Evolutionary conservation across 108 stramenopile species (phyloP).

Genomic region (Chaetoceros muelleri): DNA sequence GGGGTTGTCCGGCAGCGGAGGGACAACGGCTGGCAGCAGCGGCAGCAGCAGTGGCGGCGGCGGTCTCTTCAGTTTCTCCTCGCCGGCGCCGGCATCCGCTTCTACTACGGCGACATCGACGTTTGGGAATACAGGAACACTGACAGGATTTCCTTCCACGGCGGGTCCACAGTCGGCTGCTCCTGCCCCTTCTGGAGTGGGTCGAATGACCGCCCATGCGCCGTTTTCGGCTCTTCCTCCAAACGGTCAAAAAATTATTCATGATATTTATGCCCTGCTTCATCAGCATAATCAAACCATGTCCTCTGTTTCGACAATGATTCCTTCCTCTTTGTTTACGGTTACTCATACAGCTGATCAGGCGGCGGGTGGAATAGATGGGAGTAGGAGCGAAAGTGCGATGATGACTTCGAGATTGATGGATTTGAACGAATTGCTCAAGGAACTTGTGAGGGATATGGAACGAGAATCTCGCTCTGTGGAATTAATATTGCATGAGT

Average conservation of each 20-base stretch:
- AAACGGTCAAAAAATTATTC: neutral
- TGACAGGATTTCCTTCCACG: slow-evolving; percentile 95
- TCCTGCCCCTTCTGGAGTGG: slow-evolving; percentile 9
- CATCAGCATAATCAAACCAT: neutral
- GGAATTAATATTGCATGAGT: neutral
- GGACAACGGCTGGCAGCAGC: neutral
- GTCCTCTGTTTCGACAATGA: neutral
- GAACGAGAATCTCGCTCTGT: neutral
- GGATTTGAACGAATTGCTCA: neutral
- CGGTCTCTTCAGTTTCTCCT: no score
- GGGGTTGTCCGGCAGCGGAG: no score
- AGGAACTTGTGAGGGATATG: neutral
- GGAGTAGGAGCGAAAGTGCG: neutral
- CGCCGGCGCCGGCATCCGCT: no score
- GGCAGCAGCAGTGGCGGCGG: neutral
- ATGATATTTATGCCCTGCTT: neutral
- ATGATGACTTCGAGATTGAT: neutral
- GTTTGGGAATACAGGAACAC: slow-evolving; percentile 76
- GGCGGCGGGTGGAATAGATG: neutral
- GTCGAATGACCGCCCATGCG: slow-evolving; percentile 15
- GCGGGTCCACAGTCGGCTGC: slow-evolving; percentile 11
- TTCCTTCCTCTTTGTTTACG: neutral
- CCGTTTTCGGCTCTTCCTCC: neutral
- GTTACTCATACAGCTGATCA: neutral
- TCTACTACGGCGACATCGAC: no score